These are phyloP conservation scores for Eucalyptus urophylla DNA, from an alignment of 345 rosid species.

Conservation along the genomic window DNA sequence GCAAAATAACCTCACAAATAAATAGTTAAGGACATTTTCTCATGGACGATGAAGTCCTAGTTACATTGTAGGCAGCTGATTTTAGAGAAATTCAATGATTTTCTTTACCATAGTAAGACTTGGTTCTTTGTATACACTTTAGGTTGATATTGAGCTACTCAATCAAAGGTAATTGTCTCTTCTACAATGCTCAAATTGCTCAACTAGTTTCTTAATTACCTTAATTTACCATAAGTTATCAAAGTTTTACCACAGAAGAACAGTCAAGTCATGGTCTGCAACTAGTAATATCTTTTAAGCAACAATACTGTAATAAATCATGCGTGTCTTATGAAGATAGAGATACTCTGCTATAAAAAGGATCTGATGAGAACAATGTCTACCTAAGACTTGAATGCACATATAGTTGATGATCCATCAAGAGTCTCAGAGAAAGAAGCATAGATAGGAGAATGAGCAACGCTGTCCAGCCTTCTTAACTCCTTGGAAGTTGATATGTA, in stretches of 20 bases:
- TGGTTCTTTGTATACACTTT: neutral
- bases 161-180: neutral
- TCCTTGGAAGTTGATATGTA: too few relatives aligned
- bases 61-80: too few relatives aligned
- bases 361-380: neutral
- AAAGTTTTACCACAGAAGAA: neutral
- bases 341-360: neutral
- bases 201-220: neutral
- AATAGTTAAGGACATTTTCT: too few relatives aligned
- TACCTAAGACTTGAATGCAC: slow-evolving; percentile 82
- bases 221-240: neutral
- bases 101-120: neutral
- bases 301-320: too few relatives aligned
- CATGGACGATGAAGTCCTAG: too few relatives aligned
- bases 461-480: slow-evolving; percentile 42
- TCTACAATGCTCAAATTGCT: neutral
- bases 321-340: neutral
- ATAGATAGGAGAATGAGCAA: slow-evolving; percentile 86
- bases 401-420: slow-evolving; percentile 83
- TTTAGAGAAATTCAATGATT: too few relatives aligned
- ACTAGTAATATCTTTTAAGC: neutral
- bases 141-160: neutral
- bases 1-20: too few relatives aligned
- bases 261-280: neutral
- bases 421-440: slow-evolving; percentile 81